A percentile compares a stretch with the other conserved stretches of the same genome.
phyloP scores from a whole-genome alignment of 345 rosid species.

The Mangifera indica region DNA sequence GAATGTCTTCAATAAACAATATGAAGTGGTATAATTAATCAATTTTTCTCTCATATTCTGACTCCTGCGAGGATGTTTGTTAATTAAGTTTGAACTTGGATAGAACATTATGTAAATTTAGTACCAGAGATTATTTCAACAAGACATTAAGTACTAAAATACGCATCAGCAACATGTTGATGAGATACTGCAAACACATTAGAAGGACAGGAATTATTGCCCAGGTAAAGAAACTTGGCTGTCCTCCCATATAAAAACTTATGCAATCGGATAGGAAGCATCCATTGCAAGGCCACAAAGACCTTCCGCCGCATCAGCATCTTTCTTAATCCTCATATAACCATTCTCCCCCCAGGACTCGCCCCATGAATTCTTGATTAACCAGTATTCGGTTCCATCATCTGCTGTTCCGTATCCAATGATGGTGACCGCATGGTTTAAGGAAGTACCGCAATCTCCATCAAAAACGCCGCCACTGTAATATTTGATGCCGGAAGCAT shows the following conservation, averaged over 20 bases:
- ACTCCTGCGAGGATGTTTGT: no score
- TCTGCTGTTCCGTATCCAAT: slow-evolving; percentile 25
- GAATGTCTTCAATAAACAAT: no score
- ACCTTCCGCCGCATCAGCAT: neutral
- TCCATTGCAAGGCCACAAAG: neutral
- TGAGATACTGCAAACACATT: no score
- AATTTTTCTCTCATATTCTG: no score
- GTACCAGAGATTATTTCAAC: no score
- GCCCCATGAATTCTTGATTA: slow-evolving; percentile 30
- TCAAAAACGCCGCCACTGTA: slow-evolving; percentile 51
- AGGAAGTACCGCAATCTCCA: slow-evolving; percentile 34
- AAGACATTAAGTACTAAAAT: no score
- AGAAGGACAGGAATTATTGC: no score
- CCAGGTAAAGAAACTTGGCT: no score
- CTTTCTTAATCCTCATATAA: neutral
- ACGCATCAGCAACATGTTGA: no score
- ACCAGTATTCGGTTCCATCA: slow-evolving; percentile 26
- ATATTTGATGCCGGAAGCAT: slow-evolving; percentile 47
- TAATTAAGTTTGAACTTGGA: no score
- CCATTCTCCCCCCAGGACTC: neutral
- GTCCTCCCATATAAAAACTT: slow-evolving; percentile 7
- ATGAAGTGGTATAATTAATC: no score
- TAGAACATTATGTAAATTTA: no score
- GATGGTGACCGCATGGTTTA: slow-evolving; percentile 26
- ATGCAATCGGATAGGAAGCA: slow-evolving; percentile 1